Base-by-base conservation (phyloP, 2,329 filamentous ascomycete genomes). In the Corniculantispora saksenae region DNA sequence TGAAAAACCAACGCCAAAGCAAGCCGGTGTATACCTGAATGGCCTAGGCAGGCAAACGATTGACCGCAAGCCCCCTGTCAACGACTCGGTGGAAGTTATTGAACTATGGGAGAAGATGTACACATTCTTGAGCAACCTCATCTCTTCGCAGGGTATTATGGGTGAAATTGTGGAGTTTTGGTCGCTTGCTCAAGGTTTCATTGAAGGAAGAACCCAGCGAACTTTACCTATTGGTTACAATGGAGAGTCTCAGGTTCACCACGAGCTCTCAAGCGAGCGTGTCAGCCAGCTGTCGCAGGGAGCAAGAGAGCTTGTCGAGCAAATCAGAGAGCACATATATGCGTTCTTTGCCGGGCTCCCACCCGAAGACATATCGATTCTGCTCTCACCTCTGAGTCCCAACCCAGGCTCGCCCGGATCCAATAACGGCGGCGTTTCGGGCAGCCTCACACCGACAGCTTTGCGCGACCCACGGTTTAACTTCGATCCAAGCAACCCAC, bases 101-200 rank as follows among this genome's bases (percentile, higher is more conserved):
- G 93, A 97, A 70, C 85, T 98, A 66, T 99, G 95, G 95, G 94
- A 97, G 72, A 92, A 94, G 74, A 89, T 97, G 68, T 82, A 92
- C 66, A 81, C 85, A 0, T 95, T 93, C 67, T 76, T 98, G 66
- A 89, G 81, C 12, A 87, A 85, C 50, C 83, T 99, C 47, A 81
- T 99, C 0, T 94, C 93, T 0, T 79, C 89, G 8, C 88, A 89
- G 67, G 95, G 95, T 4, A 84, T 98, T 19, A 81, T 99, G 7
- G 93, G 93, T 0, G 95, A 99, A 75, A 86, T 98, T 1, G 79
- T 97, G 21, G 93, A 97, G 68, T 98, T 97, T 76, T 97, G 94
- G 93, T 92, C 97, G 69, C 95, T 90, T 17, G 89, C 94, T 0
- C 90, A 96, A 72, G 91, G 91, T 0, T 99, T 99, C 75, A 90